These are phyloP conservation scores for Phlyctochytrium arcticum DNA, from an alignment of 192 early-diverging fungal genomes.

Conservation along the genomic window DNA sequence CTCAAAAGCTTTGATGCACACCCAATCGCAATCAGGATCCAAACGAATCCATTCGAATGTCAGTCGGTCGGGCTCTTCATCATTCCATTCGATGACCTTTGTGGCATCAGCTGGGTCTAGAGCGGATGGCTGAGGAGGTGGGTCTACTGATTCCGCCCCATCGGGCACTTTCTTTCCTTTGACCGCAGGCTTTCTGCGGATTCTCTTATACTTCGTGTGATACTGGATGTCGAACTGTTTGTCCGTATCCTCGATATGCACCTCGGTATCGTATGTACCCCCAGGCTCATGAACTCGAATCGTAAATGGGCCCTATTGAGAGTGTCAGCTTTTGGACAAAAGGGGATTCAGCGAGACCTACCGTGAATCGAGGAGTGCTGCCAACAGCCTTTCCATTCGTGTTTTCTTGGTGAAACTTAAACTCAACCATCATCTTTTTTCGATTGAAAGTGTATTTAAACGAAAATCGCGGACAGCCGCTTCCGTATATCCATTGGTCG, in stretches of 20 bases:
- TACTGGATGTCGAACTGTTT: conserved; percentile 88
- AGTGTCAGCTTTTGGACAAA: neutral
- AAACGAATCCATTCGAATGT: conserved; percentile 97
- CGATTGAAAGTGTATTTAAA: conserved; percentile 85
- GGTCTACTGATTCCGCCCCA: conserved; percentile 20
- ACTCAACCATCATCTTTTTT: conserved; percentile 94
- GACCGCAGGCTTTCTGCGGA: conserved; percentile 70
- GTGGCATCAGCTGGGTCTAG: neutral
- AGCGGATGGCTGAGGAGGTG: conserved; percentile 30
- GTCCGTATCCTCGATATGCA: conserved; percentile 65
- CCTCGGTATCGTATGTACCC: conserved; percentile 55
- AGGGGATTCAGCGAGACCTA: conserved; percentile 15
- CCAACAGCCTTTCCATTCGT: conserved; percentile 40
- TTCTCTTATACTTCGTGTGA: conserved; percentile 98
- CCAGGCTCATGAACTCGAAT: conserved; percentile 55
- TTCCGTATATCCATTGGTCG: conserved; percentile 92
- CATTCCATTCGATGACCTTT: conserved; percentile 53
- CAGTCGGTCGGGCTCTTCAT: conserved; percentile 66
- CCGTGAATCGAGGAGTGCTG: conserved; percentile 48
- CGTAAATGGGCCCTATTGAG: conserved; percentile 45
- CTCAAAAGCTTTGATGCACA: conserved; percentile 78
- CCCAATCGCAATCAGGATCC: conserved; percentile 93
- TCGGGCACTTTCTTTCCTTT: conserved; percentile 43
- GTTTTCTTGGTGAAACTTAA: conserved; percentile 50
- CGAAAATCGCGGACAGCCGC: conserved; percentile 81